Evolutionary conservation across 176 grass and related monocot genomes (phyloP).

Genomic region (Tillandsia leiboldiana): DNA sequence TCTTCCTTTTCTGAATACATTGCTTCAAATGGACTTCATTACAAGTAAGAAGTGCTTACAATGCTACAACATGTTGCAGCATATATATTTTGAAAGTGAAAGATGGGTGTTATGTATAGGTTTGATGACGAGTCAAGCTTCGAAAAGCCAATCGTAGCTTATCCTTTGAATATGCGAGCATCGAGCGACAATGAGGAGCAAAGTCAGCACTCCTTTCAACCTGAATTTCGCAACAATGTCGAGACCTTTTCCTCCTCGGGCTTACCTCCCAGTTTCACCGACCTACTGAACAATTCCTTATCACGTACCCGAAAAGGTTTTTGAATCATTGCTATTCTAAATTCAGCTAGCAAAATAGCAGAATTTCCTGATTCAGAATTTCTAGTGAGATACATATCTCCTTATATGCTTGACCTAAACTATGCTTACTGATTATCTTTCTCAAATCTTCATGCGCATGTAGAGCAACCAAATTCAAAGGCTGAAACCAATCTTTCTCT

Average conservation of each 20-base stretch:
- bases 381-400: neutral
- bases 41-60: constrained; percentile 24
- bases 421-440: neutral
- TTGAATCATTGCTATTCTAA: neutral
- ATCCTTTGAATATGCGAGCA: constrained; percentile 19
- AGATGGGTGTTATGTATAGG: constrained; percentile 14
- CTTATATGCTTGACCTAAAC: neutral
- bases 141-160: constrained; percentile 25
- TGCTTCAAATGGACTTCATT: constrained; percentile 37
- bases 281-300: constrained; percentile 45
- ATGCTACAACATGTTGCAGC: neutral
- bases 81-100: neutral
- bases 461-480: constrained; percentile 11
- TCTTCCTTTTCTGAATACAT: constrained; percentile 45
- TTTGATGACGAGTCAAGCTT: constrained; percentile 27
- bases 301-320: constrained; percentile 24
- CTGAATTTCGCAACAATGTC: constrained; percentile 21
- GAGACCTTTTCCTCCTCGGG: constrained; percentile 32
- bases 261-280: constrained; percentile 42
- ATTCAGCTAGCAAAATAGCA: too few species aligned
- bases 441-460: constrained; percentile 6
- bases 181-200: constrained; percentile 27
- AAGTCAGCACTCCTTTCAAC: constrained; percentile 16
- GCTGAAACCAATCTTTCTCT: constrained; percentile 10
- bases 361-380: neutral